Base-by-base conservation (phyloP, 1,284 basidiomycete genomes). In the Apiotrichum gamsii region DNA sequence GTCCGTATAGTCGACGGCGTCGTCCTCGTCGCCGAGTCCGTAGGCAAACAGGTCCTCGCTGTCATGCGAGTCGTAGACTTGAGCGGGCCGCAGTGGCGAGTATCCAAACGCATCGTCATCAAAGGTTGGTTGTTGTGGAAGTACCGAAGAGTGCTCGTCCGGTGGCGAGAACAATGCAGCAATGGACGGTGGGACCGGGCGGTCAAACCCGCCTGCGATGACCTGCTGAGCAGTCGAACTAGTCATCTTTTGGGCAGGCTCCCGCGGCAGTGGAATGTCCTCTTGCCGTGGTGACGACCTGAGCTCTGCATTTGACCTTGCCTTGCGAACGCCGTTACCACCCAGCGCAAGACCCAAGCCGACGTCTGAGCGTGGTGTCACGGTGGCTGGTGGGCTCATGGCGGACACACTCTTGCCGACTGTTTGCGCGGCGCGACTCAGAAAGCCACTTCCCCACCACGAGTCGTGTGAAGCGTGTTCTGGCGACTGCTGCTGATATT, bases 41-140 rank as follows among this genome's bases (percentile, higher is more conserved):
- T 42, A 21, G 1, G 31, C 34, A 42, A 39, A 33, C 32, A 58
- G 52, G 48, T 69, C 67, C n/a, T 69, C 67, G 19, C 58, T 60
- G 39, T 53, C 59, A 45, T 64, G 58, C 8, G 52, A 57, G 41
- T 70, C 67, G 42, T 70, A 69, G 41, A 66, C 65, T 6, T 51
- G 52, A 4, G 64, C 11, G 8, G 6, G 25, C 25, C 11, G 64
- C 19, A 67, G 47, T 8, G 61, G 64, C 18, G 51, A 57, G 47
- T 61, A 67, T 9, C 59, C 64, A 39, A 57, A 67, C 18, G 56
- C 59, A 23, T 64, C 47, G 42, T 49, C 47, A 19, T 44, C 47
- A 14, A 44, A 44, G 20, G 32, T 32, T 4, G 25, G 39, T 15
- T 41, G 24, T n/a, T 39, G 24, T 15, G 24, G 18, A 20, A 28